Conservation (phyloP, 1,284 basidiomycete species). For the Kalmanozyma brasiliensis region DNA sequence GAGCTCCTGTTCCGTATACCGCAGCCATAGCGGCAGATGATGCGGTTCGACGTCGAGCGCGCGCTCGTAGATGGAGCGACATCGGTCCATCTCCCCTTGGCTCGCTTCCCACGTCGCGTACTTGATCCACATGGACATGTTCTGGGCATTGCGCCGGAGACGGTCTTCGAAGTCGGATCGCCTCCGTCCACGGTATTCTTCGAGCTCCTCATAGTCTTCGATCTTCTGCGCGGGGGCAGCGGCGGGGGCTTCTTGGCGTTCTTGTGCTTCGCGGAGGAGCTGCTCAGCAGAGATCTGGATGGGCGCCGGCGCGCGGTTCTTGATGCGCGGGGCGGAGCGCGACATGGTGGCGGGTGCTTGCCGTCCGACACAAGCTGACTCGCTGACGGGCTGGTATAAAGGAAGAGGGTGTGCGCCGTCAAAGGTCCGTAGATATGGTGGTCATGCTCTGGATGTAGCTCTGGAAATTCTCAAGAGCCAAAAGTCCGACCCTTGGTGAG, state of each 20-base stretch:
- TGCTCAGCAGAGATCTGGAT: constrained; percentile 98
- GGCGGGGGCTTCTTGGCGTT: constrained; percentile 90
- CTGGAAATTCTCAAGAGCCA: background rate
- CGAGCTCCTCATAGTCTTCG: constrained; percentile 95
- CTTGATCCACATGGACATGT: constrained; percentile 72
- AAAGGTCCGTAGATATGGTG: constrained; percentile 6
- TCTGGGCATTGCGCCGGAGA: constrained; percentile 86
- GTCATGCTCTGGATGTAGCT: no score
- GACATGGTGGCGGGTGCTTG: constrained; percentile 61
- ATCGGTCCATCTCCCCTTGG: constrained; percentile 79
- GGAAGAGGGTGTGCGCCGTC: constrained; percentile 5
- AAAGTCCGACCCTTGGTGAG: constrained; percentile 8
- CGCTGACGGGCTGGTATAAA: constrained; percentile 12
- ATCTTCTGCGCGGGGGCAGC: constrained; percentile 71
- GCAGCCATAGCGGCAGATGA: constrained; percentile 89
- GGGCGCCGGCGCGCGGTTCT: constrained; percentile 91
- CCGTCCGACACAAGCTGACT: no score
- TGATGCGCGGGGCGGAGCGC: constrained; percentile 75
- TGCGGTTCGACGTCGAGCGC: constrained; percentile 94
- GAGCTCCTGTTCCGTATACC: constrained; percentile 98
- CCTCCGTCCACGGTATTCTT: constrained; percentile 94
- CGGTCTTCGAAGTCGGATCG: constrained; percentile 96
- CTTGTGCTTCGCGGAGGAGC: constrained; percentile 95
- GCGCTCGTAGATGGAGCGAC: constrained; percentile 94
- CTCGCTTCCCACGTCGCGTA: constrained; percentile 83